Percentiles rank a stretch among this genome's conserved stretches.
phyloP scores from a whole-genome alignment of 148 eudicot genomes.

The Chenopodium quinoa region DNA sequence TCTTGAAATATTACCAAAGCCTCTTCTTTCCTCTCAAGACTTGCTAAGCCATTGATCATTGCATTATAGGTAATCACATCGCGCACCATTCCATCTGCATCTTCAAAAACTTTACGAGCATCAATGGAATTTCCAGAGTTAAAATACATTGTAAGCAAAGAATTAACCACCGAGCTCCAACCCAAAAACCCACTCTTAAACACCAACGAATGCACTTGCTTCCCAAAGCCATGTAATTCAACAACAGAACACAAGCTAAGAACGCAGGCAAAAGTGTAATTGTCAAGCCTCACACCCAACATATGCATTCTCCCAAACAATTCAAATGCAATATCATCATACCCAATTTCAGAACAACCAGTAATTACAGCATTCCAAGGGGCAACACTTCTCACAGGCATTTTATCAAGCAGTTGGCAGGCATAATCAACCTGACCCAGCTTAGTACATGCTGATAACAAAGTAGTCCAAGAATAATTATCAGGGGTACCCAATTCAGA shows the following conservation, averaged over 20 bases:
- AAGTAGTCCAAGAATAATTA: no score
- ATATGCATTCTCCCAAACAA: no score
- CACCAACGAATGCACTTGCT: conserved; percentile 54
- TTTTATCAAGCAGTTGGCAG: no score
- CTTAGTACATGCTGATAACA: no score
- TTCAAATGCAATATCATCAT: no score
- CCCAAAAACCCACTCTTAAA: conserved; percentile 52
- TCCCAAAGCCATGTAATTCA: conserved; percentile 47
- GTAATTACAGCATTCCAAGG: no score
- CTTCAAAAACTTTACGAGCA: conserved; percentile 59
- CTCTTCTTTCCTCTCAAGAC: conserved; percentile 45
- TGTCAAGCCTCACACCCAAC: conserved; percentile 39
- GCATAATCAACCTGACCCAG: no score
- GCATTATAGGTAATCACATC: conserved; percentile 72
- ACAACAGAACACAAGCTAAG: conserved; percentile 50
- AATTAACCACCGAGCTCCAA: conserved; percentile 55
- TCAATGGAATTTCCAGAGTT: conserved; percentile 35
- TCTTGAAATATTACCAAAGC: conserved; percentile 49
- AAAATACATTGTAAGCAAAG: conserved; percentile 68
- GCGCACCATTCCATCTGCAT: conserved; percentile 29
- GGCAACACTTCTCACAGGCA: no score
- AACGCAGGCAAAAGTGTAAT: conserved; percentile 67
- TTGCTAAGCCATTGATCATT: conserved; percentile 63
- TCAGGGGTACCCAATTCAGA: no score
- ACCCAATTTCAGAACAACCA: no score